phyloP scores from a whole-genome alignment of 768 basidiomycete species.

The Coprinopsis marcescibilis region DNA sequence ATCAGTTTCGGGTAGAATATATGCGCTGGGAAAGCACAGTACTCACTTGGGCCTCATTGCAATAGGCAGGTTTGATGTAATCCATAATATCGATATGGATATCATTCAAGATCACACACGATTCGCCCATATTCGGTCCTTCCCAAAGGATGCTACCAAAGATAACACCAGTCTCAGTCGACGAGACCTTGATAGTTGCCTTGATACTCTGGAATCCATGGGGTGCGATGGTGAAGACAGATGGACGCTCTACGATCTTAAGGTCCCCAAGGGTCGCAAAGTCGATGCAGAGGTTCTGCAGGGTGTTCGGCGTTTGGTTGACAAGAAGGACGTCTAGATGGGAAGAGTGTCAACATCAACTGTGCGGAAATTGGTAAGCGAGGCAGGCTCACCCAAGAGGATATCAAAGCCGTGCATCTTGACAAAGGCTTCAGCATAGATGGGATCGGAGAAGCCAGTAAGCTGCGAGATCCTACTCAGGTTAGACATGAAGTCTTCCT shows the following conservation, averaged over 20 bases:
- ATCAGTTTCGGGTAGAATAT: neutral
- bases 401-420: constrained; percentile 99
- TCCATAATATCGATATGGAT: constrained; percentile 99
- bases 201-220: constrained; percentile 99
- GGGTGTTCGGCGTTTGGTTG: constrained; percentile 89
- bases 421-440: constrained; percentile 97
- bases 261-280: constrained; percentile 97
- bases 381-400: constrained; percentile 58
- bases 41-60: constrained; percentile 86
- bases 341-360: constrained; percentile 1
- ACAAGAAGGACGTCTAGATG: constrained; percentile 84
- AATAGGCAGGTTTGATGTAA: constrained; percentile 94
- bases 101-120: constrained; percentile 92
- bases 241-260: constrained; percentile 94
- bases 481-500: constrained; percentile 93
- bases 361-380: neutral
- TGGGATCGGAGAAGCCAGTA: constrained; percentile 96
- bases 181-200: constrained; percentile 97
- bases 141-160: constrained; percentile 99
- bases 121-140: constrained; percentile 79
- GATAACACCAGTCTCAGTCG: constrained; percentile 97
- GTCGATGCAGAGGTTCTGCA: constrained; percentile 95
- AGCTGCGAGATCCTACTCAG: constrained; percentile 90
- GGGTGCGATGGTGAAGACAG: constrained; percentile 88
- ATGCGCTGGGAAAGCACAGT: constrained; percentile 12